These are phyloP conservation scores for Hibiscus mutabilis DNA, from an alignment of 345 rosid genomes.

Conservation along the genomic window DNA sequence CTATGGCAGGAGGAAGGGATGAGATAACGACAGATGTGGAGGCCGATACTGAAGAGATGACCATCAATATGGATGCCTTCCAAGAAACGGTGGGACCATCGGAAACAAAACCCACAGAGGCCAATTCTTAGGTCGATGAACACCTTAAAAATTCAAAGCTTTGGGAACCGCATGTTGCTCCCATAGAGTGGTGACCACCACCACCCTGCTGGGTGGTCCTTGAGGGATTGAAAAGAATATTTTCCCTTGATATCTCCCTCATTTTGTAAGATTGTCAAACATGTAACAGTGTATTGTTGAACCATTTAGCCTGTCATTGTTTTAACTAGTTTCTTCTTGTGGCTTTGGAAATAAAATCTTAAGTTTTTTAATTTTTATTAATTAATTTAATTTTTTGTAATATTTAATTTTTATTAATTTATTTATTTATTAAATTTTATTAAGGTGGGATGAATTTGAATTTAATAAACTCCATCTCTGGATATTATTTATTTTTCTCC, in stretches of 20 bases:
- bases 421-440: too few species aligned
- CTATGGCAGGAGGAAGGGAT: conserved; percentile 52
- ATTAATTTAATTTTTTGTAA: too few species aligned
- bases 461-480: too few species aligned
- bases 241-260: background rate
- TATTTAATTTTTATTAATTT: too few species aligned
- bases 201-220: background rate
- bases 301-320: background rate
- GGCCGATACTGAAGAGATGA: conserved; percentile 56
- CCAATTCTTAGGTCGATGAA: conserved; percentile 31
- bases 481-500: too few species aligned
- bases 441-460: too few species aligned
- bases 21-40: conserved; percentile 70
- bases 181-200: background rate
- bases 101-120: conserved; percentile 38
- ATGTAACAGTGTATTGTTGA: background rate
- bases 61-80: conserved; percentile 59
- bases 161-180: background rate
- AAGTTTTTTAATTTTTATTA: too few species aligned
- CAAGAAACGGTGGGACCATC: conserved; percentile 47
- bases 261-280: background rate
- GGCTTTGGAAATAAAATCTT: background rate
- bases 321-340: background rate
- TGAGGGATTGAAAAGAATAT: background rate
- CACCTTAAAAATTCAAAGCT: background rate